Evolutionary conservation across 164 flowering plant genomes (phyloP).

Genomic region (Stephania yunnanensis): DNA sequence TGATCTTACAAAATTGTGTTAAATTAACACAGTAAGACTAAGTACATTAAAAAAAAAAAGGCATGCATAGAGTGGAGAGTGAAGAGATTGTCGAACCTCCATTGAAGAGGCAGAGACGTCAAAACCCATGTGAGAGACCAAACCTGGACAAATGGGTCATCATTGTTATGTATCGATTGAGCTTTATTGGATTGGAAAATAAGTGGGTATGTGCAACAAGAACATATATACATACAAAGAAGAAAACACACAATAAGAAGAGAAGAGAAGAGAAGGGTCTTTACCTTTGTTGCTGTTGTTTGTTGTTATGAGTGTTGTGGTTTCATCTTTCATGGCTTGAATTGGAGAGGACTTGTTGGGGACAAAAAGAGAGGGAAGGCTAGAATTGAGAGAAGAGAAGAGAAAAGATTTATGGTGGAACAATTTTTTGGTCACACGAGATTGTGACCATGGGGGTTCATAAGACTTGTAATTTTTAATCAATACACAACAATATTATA

Average conservation of each 20-base stretch:
- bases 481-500: neutral
- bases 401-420: neutral
- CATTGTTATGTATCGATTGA: conserved; percentile 12
- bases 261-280: conserved; percentile 1
- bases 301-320: neutral
- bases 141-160: conserved; percentile 20
- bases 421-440: neutral
- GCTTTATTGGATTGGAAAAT: conserved; percentile 23
- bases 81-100: conserved; percentile 15
- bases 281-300: neutral
- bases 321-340: neutral
- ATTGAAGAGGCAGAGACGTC: conserved; percentile 21
- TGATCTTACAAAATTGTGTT: conserved; percentile 15
- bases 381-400: neutral
- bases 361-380: conserved; percentile 1
- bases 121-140: conserved; percentile 20
- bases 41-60: conserved; percentile 14
- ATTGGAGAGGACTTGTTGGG: neutral
- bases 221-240: conserved; percentile 1
- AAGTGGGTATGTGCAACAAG: conserved; percentile 13
- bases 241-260: neutral
- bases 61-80: conserved; percentile 14
- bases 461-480: neutral
- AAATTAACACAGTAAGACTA: neutral
- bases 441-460: neutral